These are phyloP conservation scores for Clonostachys solani DNA, from an alignment of 2,329 filamentous ascomycete genomes.

Conservation along the genomic window DNA sequence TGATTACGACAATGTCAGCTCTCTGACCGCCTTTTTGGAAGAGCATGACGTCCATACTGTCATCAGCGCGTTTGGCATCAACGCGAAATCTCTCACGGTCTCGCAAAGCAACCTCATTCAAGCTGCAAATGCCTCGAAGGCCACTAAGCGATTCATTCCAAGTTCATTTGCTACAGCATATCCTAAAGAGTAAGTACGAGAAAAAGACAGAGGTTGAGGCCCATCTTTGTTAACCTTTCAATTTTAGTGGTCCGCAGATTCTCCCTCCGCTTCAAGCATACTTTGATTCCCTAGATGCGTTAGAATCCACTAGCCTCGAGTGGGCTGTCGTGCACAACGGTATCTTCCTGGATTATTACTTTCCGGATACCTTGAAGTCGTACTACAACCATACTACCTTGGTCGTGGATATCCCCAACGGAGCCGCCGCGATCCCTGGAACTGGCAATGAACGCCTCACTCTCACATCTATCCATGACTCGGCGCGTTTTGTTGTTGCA, in stretches of 20 bases:
- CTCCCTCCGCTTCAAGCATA: not conserved
- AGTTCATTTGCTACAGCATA: slow-evolving; percentile 1
- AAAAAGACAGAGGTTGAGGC: too few relatives aligned
- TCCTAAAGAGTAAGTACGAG: not conserved
- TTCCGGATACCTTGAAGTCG: slow-evolving; percentile 7
- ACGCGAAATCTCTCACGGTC: not conserved
- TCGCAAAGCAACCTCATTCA: not conserved
- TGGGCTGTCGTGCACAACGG: slow-evolving; percentile 20
- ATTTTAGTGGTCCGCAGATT: too few relatives aligned
- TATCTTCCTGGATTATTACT: slow-evolving; percentile 39
- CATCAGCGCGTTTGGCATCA: not conserved
- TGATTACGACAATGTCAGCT: not conserved
- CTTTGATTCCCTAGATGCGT: not conserved
- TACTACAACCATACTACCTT: not conserved
- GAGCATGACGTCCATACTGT: slow-evolving; percentile 2
- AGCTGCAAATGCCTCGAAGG: not conserved
- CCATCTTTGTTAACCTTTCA: too few relatives aligned
- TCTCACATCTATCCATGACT: not conserved
- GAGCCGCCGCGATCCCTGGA: slow-evolving; percentile 1
- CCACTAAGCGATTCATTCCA: slow-evolving; percentile 1
- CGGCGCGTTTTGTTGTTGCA: not conserved
- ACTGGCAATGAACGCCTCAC: not conserved
- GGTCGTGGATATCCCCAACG: not conserved
- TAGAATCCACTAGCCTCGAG: not conserved
- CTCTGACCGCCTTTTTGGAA: not conserved